phyloP scores from a whole-genome alignment of 805 yeast genomes.

The Naumovozyma castellii region DNA sequence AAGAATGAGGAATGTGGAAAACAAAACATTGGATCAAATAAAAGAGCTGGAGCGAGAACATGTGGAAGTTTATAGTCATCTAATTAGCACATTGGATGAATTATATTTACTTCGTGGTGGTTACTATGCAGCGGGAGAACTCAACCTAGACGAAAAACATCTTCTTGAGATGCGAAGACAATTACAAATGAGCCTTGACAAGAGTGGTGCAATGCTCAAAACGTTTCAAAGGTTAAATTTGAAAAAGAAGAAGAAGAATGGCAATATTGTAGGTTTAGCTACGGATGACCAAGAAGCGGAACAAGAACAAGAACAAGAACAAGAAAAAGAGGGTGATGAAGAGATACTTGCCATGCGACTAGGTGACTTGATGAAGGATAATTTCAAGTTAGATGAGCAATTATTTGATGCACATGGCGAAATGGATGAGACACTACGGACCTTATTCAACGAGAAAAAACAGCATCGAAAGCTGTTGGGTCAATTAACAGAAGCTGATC shows the following conservation, averaged over 20 bases:
- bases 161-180: slow-evolving; percentile 13
- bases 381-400: slow-evolving; percentile 11
- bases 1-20: slow-evolving; percentile 1
- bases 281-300: not conserved
- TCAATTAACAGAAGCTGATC: not conserved
- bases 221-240: slow-evolving; percentile 10
- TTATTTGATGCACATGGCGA: slow-evolving; percentile 4
- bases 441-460: too few species aligned
- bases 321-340: slow-evolving; percentile 6
- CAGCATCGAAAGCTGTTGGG: too few species aligned
- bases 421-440: slow-evolving; percentile 1
- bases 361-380: slow-evolving; percentile 11
- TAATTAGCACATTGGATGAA: slow-evolving; percentile 29
- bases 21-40: slow-evolving; percentile 8
- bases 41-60: slow-evolving; percentile 23
- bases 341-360: slow-evolving; percentile 11
- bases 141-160: not conserved
- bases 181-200: slow-evolving; percentile 19
- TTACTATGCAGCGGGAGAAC: not conserved
- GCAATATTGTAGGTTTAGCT: not conserved
- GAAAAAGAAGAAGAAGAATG: slow-evolving; percentile 1
- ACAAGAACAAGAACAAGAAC: not conserved
- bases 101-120: slow-evolving; percentile 16
- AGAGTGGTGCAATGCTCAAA: slow-evolving; percentile 15
- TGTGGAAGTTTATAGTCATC: slow-evolving; percentile 26